phyloP scores from a whole-genome alignment of 208 protist genomes.

The Tritrichomonas musculus region DNA sequence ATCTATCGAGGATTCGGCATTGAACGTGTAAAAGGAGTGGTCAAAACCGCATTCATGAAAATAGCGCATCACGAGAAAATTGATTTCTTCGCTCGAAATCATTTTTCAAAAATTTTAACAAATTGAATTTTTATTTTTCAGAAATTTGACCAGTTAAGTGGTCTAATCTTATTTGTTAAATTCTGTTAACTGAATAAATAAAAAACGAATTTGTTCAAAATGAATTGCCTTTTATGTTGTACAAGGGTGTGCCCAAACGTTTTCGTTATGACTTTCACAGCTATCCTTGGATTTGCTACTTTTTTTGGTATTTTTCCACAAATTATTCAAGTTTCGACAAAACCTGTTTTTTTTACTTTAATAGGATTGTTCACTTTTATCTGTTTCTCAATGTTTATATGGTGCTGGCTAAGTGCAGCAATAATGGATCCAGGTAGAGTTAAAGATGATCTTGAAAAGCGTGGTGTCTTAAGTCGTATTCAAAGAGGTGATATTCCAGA shows the following conservation, averaged over 20 bases:
- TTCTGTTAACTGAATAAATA: too few relatives aligned
- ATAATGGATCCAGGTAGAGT: background rate
- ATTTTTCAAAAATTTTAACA: background rate
- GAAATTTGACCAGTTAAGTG: too few relatives aligned
- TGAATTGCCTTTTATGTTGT: too few relatives aligned
- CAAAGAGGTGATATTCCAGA: constrained; percentile 3
- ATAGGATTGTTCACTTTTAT: background rate
- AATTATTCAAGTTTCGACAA: background rate
- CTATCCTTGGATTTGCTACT: too few relatives aligned
- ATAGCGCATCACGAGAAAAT: background rate
- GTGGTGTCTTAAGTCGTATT: background rate
- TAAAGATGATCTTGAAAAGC: background rate
- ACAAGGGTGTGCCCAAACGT: too few relatives aligned
- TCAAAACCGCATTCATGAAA: constrained; percentile 29
- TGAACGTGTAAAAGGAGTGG: background rate
- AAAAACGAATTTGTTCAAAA: too few relatives aligned
- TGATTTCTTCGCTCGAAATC: constrained; percentile 22
- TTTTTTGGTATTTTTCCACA: background rate
- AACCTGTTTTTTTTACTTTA: background rate
- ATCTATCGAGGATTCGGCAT: background rate
- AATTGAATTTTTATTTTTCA: too few relatives aligned
- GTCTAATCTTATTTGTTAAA: too few relatives aligned
- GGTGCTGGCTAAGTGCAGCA: background rate
- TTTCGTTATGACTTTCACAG: too few relatives aligned
- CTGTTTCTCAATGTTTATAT: background rate